These are phyloP conservation scores for Fomitopsis schrenkii DNA, from an alignment of 1,284 basidiomycete genomes.

Conservation along the genomic window DNA sequence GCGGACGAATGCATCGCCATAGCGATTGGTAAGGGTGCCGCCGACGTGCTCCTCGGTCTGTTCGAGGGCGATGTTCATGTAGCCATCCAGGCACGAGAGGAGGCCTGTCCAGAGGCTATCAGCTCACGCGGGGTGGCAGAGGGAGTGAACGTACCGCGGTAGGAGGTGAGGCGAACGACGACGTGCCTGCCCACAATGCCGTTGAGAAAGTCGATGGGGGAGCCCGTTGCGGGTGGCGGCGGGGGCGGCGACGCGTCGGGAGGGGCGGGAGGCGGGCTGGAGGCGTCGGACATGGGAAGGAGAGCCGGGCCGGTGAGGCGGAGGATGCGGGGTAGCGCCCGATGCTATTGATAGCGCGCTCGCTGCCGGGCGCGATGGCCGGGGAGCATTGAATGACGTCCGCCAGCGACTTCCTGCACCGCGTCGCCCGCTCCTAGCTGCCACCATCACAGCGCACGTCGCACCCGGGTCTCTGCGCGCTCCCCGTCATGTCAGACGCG, in stretches of 20 bases:
- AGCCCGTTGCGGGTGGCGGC: no score
- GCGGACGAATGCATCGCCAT: neutral
- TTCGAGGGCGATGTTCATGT: no score
- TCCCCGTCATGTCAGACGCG: neutral
- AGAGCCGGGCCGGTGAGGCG: conserved; percentile 13
- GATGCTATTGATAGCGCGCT: neutral
- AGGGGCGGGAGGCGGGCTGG: no score
- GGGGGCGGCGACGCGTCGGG: no score
- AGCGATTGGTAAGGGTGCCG: neutral
- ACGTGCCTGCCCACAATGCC: no score
- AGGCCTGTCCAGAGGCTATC: no score
- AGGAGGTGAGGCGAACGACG: no score
- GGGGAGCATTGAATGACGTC: neutral
- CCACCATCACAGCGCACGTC: neutral
- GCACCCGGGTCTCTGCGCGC: neutral
- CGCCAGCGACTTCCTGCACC: neutral
- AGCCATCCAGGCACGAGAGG: no score
- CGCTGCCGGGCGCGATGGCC: no score
- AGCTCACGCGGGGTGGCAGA: no score
- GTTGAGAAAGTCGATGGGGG: conserved; percentile 24
- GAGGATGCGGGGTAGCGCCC: conserved; percentile 2
- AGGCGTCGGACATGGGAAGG: conserved; percentile 32
- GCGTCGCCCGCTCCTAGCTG: neutral
- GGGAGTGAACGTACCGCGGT: no score
- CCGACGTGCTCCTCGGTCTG: neutral